A percentile compares a stretch with the other conserved stretches of the same genome.
Evolutionary conservation across 2,329 filamentous ascomycete genomes (phyloP).

Genomic region (Ramularia endophylla): DNA sequence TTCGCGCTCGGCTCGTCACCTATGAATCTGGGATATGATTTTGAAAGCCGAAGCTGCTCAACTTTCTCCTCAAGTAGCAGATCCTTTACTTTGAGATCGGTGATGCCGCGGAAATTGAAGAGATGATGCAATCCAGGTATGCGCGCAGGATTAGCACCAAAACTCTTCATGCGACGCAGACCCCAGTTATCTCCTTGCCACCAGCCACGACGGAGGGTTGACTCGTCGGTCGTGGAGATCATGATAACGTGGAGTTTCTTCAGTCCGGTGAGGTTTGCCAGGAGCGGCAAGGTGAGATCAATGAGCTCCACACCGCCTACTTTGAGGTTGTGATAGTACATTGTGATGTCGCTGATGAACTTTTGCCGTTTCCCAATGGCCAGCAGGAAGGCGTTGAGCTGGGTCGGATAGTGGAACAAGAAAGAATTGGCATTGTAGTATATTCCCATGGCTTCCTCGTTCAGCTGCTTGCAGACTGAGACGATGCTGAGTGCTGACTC

Average conservation of each 20-base stretch:
- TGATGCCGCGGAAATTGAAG: slow-evolving; percentile 17
- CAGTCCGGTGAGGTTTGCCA: slow-evolving; percentile 15
- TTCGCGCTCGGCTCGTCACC: neutral
- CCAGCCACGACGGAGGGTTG: neutral
- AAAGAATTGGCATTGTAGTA: slow-evolving; percentile 24
- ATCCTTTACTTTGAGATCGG: slow-evolving; percentile 15
- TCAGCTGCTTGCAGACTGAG: slow-evolving; percentile 21
- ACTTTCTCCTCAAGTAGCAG: slow-evolving; percentile 6
- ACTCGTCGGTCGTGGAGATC: slow-evolving; percentile 2
- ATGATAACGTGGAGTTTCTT: slow-evolving; percentile 19
- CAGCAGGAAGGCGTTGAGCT: slow-evolving; percentile 19
- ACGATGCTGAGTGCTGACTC: slow-evolving; percentile 21
- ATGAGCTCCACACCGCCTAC: slow-evolving; percentile 18
- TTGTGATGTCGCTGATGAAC: slow-evolving; percentile 19
- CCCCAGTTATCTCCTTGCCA: neutral
- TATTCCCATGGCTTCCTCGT: slow-evolving; percentile 21
- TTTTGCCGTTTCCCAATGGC: slow-evolving; percentile 14
- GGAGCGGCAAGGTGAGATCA: slow-evolving; percentile 16
- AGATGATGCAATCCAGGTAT: slow-evolving; percentile 16
- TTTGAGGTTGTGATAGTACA: slow-evolving; percentile 20
- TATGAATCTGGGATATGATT: slow-evolving; percentile 11
- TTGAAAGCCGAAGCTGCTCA: slow-evolving; percentile 5
- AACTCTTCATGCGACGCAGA: too few species aligned
- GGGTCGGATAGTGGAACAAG: slow-evolving; percentile 24
- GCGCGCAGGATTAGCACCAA: slow-evolving; percentile 13